Conservation (phyloP, 345 rosid species). For the Camelina laxa region DNA sequence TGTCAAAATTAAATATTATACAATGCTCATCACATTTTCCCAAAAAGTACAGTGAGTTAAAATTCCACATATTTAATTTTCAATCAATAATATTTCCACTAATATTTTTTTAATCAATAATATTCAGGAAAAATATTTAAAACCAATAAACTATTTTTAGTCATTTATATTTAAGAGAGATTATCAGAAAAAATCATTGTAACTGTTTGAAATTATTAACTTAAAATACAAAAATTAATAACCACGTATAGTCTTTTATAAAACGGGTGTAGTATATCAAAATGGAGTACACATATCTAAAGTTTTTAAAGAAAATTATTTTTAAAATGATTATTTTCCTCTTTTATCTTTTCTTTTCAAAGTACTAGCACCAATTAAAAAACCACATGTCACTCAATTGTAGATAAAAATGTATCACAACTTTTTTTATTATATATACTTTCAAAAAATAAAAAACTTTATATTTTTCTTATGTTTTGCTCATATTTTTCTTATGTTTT, state of each 20-base stretch:
- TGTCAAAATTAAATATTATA: neutral
- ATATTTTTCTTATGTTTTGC: too few relatives aligned
- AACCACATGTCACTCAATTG: slow-evolving; percentile 21
- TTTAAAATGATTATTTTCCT: slow-evolving; percentile 17
- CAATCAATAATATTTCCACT: too few relatives aligned
- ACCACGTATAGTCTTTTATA: neutral
- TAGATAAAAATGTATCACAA: slow-evolving; percentile 1
- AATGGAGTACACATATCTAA: neutral
- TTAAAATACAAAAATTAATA: neutral
- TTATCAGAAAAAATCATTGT: too few relatives aligned
- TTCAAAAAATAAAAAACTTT: too few relatives aligned
- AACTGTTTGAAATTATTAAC: too few relatives aligned
- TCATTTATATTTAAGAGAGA: too few relatives aligned
- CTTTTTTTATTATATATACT: neutral
- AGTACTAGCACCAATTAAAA: slow-evolving; percentile 10
- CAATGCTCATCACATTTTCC: neutral
- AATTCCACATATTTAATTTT: too few relatives aligned
- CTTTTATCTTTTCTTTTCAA: neutral
- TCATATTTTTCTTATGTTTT: too few relatives aligned
- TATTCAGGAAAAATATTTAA: too few relatives aligned
- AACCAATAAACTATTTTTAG: too few relatives aligned
- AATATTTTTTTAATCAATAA: too few relatives aligned
- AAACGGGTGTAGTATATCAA: neutral
- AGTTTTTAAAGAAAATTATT: neutral
- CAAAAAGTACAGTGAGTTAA: too few relatives aligned